Evolutionary conservation across 179 eudicot genomes (phyloP).

Genomic region (Amaranthus tricolor): DNA sequence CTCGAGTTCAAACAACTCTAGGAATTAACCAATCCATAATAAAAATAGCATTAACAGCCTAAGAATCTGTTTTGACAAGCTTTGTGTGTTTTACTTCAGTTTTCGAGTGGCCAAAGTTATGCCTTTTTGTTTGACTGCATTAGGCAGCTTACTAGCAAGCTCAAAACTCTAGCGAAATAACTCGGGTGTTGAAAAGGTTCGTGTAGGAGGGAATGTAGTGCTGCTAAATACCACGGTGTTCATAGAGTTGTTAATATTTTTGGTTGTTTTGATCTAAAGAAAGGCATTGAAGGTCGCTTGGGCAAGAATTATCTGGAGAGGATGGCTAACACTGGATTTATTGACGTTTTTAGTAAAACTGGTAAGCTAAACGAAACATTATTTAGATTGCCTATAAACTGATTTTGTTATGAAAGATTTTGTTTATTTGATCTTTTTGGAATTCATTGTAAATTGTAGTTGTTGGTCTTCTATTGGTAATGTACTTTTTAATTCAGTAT

Average conservation of each 20-base stretch:
- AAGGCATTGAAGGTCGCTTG: conserved; percentile 83
- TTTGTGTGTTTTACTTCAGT: too few relatives aligned
- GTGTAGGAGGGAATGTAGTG: conserved; percentile 85
- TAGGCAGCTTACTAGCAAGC: neutral
- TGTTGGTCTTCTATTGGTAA: neutral
- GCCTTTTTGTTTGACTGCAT: neutral
- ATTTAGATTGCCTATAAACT: conserved; percentile 1
- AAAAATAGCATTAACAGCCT: too few relatives aligned
- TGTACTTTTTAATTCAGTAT: too few relatives aligned
- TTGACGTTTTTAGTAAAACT: conserved; percentile 56
- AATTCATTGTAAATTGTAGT: too few relatives aligned
- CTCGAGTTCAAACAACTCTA: too few relatives aligned
- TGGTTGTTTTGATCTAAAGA: conserved; percentile 69
- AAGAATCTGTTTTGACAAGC: too few relatives aligned
- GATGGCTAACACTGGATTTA: conserved; percentile 53
- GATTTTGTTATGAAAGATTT: neutral
- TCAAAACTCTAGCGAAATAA: neutral
- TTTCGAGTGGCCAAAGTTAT: too few relatives aligned
- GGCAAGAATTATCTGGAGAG: conserved; percentile 58
- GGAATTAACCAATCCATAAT: too few relatives aligned
- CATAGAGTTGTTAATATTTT: conserved; percentile 57
- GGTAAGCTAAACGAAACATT: conserved; percentile 37
- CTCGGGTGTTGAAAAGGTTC: conserved; percentile 21
- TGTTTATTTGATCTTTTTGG: too few relatives aligned
- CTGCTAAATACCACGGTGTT: conserved; percentile 63